phyloP scores from a whole-genome alignment of 2,329 filamentous ascomycete genomes.

The Neonectria magnoliae region DNA sequence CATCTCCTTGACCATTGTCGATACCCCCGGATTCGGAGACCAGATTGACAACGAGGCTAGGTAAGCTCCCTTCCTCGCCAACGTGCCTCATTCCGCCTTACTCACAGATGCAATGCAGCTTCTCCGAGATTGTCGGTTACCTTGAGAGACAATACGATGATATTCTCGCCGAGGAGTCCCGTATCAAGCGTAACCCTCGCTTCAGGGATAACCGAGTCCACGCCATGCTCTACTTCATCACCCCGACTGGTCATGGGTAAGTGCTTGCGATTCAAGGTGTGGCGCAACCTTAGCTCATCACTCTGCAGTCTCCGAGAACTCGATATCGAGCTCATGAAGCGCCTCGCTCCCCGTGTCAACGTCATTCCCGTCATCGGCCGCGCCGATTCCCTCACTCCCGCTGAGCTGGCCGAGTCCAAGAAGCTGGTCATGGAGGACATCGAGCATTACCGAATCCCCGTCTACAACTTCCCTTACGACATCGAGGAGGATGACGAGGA shows the following conservation, averaged over 20 bases:
- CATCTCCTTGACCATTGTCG: constrained; percentile 97
- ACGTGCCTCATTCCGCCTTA: background rate
- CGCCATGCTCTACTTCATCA: constrained; percentile 99
- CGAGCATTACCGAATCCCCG: constrained; percentile 98
- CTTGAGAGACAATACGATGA: constrained; percentile 99
- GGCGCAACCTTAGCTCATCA: background rate
- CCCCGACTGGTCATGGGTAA: constrained; percentile 93
- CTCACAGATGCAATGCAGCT: constrained; percentile 63
- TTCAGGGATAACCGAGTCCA: constrained; percentile 99
- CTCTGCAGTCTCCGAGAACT: constrained; percentile 86
- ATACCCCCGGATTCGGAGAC: constrained; percentile 97
- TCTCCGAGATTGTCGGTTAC: constrained; percentile 97
- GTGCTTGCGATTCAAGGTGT: constrained; percentile 36
- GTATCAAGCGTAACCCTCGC: constrained; percentile 99
- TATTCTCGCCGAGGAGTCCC: constrained; percentile 98
- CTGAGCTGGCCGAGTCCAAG: constrained; percentile 98
- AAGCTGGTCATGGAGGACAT: constrained; percentile 99
- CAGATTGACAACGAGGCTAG: constrained; percentile 99
- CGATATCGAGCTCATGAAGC: constrained; percentile 99
- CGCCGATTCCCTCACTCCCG: constrained; percentile 95
- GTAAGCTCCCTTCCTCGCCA: constrained; percentile 56
- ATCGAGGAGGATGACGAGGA: constrained; percentile 99
- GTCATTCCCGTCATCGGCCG: constrained; percentile 99
- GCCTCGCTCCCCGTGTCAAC: constrained; percentile 96
- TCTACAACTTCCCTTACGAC: constrained; percentile 99